phyloP scores from a whole-genome alignment of 2,329 filamentous ascomycete genomes.

The Fusarium sp. region DNA sequence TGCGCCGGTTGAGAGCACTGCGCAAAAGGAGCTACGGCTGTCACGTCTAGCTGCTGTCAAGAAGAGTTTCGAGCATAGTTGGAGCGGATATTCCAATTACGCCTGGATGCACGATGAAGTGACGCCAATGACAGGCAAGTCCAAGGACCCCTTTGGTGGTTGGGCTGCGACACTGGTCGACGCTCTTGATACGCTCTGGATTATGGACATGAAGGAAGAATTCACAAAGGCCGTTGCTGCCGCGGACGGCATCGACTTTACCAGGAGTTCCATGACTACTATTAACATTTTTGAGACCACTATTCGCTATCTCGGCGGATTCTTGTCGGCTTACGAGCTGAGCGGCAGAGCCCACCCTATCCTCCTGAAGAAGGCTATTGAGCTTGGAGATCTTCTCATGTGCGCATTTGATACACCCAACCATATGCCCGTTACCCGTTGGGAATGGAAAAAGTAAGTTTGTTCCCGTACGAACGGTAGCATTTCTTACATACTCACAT shows the following conservation, averaged over 20 bases:
- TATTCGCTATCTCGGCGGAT: constrained; percentile 75
- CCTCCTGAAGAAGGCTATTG: constrained; percentile 71
- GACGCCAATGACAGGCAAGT: constrained; percentile 64
- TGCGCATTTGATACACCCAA: constrained; percentile 76
- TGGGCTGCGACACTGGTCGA: constrained; percentile 76
- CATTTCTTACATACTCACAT: constrained; percentile 26
- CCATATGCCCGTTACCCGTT: constrained; percentile 64
- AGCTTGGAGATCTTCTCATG: constrained; percentile 73
- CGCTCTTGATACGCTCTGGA: constrained; percentile 75
- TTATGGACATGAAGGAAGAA: constrained; percentile 74
- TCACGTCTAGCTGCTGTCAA: constrained; percentile 60
- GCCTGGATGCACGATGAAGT: constrained; percentile 76
- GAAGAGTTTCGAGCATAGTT: constrained; percentile 67
- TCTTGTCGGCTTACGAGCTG: constrained; percentile 75
- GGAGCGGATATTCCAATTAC: constrained; percentile 70
- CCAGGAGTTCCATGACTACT: constrained; percentile 57
- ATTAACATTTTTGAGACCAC: constrained; percentile 77
- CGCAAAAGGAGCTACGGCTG: constrained; percentile 51
- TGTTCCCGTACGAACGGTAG: neutral
- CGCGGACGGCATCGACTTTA: constrained; percentile 70
- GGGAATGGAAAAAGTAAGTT: constrained; percentile 49
- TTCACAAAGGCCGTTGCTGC: constrained; percentile 72
- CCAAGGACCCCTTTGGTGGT: constrained; percentile 70
- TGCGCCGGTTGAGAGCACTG: constrained; percentile 50
- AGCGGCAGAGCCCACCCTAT: constrained; percentile 61